Conservation (phyloP, 768 basidiomycete species). For the Lyophyllum shimeji region DNA sequence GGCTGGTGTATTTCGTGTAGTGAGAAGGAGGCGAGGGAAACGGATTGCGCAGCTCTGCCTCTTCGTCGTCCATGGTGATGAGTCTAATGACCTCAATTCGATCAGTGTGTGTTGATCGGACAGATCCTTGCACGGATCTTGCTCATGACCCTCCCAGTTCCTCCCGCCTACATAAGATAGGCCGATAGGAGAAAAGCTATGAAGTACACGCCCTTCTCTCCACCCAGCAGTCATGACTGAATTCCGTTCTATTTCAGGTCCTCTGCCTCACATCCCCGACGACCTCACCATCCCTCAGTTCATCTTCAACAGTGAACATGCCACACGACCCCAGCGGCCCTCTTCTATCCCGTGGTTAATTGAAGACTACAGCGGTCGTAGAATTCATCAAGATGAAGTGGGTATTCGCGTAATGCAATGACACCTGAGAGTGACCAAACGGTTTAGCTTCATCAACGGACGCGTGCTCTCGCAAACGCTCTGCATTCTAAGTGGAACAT, state of each 20-base stretch:
- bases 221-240: slow-evolving; percentile 27
- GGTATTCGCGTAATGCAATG: slow-evolving; percentile 8
- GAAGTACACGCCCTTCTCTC: slow-evolving; percentile 1
- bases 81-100: not conserved
- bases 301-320: slow-evolving; percentile 47
- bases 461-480: slow-evolving; percentile 54
- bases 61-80: slow-evolving; percentile 63
- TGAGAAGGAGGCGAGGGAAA: slow-evolving; percentile 90
- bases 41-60: slow-evolving; percentile 77
- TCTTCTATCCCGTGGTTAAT: slow-evolving; percentile 54
- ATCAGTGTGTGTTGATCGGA: not conserved
- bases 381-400: slow-evolving; percentile 48
- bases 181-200: not conserved
- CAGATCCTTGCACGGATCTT: not conserved
- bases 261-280: slow-evolving; percentile 53
- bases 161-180: not conserved
- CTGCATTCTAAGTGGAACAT: slow-evolving; percentile 47
- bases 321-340: slow-evolving; percentile 44
- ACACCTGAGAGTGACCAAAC: not conserved
- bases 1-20: slow-evolving; percentile 73
- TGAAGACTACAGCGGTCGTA: slow-evolving; percentile 51
- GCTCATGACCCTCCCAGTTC: not conserved
- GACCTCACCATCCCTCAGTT: slow-evolving; percentile 68
- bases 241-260: slow-evolving; percentile 28
- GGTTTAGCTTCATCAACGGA: slow-evolving; percentile 39